A percentile compares a stretch with the other conserved stretches of the same genome.
Conservation (phyloP, 2,329 filamentous ascomycete species). For the Cryphonectria nitschkei region DNA sequence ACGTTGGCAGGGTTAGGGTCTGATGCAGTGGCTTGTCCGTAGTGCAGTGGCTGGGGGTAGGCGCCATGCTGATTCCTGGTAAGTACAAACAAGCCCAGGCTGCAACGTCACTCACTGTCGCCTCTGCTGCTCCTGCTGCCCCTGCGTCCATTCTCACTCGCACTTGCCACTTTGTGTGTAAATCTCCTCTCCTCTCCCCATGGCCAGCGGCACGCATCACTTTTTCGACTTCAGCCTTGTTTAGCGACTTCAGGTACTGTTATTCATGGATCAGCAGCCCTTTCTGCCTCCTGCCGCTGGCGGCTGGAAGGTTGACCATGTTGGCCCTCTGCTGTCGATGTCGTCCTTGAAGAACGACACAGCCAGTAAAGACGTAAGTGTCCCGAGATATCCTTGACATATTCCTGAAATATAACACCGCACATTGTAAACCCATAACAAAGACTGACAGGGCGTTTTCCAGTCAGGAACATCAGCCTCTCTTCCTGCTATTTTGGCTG, state of each 20-base stretch:
- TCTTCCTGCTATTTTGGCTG: slow-evolving; percentile 27
- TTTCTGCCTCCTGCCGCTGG: neutral
- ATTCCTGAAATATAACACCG: neutral
- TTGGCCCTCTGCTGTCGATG: neutral
- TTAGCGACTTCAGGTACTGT: neutral
- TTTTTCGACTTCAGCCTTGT: neutral
- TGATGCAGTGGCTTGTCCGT: neutral
- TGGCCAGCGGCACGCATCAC: neutral
- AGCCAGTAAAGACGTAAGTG: slow-evolving; percentile 21
- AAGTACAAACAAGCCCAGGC: neutral
- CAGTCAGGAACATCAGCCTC: slow-evolving; percentile 27
- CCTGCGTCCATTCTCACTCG: neutral
- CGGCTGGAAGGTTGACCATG: slow-evolving; percentile 5
- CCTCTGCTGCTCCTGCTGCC: no score
- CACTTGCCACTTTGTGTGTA: neutral
- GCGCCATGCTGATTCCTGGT: neutral
- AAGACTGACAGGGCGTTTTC: neutral
- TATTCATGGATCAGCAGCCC: slow-evolving; percentile 6
- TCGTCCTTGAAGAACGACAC: slow-evolving; percentile 15
- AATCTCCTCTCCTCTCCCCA: neutral
- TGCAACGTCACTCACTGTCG: neutral
- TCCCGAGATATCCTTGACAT: no score
- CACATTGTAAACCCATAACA: neutral
- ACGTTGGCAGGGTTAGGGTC: slow-evolving; percentile 23
- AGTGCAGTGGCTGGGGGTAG: neutral